Base-by-base conservation (phyloP, 495 filamentous ascomycete species). In the Trichodelitschia bisporula region DNA sequence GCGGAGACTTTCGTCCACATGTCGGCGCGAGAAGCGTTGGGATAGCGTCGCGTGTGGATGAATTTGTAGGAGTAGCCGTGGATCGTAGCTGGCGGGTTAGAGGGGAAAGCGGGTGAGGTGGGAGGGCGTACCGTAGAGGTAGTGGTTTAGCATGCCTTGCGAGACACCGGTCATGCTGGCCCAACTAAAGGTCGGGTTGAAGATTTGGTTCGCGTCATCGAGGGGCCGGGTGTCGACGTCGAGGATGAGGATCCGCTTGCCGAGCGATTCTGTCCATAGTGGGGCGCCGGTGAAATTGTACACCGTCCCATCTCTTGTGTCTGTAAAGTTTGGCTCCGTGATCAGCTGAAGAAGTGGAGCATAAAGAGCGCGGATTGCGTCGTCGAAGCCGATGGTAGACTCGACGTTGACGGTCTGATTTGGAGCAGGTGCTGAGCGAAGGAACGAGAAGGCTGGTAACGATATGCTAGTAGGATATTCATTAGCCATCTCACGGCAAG, bases 41-140 rank as follows among this genome's bases (percentile, higher is more conserved):
- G 27, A 8, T 11, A 14, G 6, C 14, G 6, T 8, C 15, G 6
- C 8, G 27, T 29, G 8, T 15, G 27, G 27, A 29, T 15, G 27
- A 29, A 29, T 6, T 29, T 8, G 27, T 29, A 29, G 6, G 8
- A 8, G 15, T 29, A 29, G 27, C 27, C 27, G 15, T 29, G 27
- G 15, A 29, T 11, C 10, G 15, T 11, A 8, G 27, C 27, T 29
- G 15, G n/a, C n/a, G n/a, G n/a, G n/a, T n/a, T n/a, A n/a, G n/a
- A n/a, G n/a, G n/a, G n/a, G n/a, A n/a, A n/a, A n/a, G n/a, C n/a
- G n/a, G n/a, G n/a, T n/a, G n/a, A n/a, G 14, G 15, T 8, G 8
- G 15, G 8, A 29, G 27, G 8, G 15, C 27, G 8, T 14, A 29
- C 27, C 27, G 15, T 29, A 24, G 8, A 24, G 8, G 12, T 24